Conservation (phyloP, 2,329 filamentous ascomycete species). For the Rhexocercosporidium sp. region DNA sequence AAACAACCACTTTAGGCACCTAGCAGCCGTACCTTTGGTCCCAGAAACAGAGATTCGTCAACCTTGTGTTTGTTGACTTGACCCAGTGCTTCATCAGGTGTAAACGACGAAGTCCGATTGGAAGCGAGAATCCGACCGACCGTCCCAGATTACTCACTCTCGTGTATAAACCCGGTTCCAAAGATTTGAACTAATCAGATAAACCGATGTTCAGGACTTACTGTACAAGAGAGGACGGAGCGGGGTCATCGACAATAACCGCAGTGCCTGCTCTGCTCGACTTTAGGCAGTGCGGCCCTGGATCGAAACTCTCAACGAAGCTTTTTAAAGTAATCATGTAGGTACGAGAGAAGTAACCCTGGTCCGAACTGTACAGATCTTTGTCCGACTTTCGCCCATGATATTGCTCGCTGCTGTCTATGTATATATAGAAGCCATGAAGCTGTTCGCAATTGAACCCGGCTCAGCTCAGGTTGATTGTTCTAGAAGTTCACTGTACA, state of each 20-base stretch:
- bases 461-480: neutral
- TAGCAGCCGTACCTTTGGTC: no score
- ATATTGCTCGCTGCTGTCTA: neutral
- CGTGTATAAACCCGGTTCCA: neutral
- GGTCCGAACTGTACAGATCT: neutral
- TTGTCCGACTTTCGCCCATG: neutral
- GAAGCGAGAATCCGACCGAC: neutral
- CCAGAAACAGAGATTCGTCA: neutral
- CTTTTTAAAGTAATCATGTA: neutral
- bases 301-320: neutral
- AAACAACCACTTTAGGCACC: neutral
- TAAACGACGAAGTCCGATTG: neutral
- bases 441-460: neutral
- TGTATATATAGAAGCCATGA: neutral
- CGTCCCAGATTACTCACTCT: neutral
- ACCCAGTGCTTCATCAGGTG: neutral
- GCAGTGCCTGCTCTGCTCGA: neutral
- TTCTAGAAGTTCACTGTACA: neutral
- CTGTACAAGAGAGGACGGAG: neutral
- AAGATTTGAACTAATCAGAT: neutral
- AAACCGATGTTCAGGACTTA: neutral
- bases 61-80: neutral
- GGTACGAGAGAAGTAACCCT: neutral
- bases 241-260: neutral
- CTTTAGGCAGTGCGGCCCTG: conserved; percentile 4